phyloP scores from a whole-genome alignment of 2,329 filamentous ascomycete genomes.

The Colletotrichum abscissum region DNA sequence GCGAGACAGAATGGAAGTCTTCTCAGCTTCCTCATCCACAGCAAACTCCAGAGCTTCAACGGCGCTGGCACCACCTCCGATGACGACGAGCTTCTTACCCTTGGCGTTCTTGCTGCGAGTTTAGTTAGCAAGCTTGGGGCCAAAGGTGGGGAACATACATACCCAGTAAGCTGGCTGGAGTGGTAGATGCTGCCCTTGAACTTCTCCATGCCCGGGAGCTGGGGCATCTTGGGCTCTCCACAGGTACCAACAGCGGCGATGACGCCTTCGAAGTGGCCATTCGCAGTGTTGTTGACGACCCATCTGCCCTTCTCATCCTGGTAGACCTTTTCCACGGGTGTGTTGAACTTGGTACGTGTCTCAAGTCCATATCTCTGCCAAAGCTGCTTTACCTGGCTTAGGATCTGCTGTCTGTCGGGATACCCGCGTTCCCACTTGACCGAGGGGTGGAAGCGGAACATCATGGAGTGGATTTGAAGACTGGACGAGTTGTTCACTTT shows the following conservation, averaged over 20 bases:
- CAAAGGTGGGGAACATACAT: conserved; percentile 22
- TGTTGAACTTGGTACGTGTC: conserved; percentile 77
- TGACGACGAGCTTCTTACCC: conserved; percentile 79
- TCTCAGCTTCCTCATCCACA: conserved; percentile 70
- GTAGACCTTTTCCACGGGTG: conserved; percentile 75
- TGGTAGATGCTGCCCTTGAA: conserved; percentile 81
- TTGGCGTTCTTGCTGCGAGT: conserved; percentile 69
- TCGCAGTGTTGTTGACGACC: conserved; percentile 79
- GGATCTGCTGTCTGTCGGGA: conserved; percentile 79
- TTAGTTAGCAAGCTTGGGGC: conserved; percentile 36
- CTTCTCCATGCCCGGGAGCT: conserved; percentile 75
- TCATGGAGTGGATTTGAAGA: conserved; percentile 85
- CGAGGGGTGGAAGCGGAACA: conserved; percentile 89
- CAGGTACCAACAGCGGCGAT: conserved; percentile 85
- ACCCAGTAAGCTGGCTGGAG: conserved; percentile 78
- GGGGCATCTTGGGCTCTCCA: conserved; percentile 79
- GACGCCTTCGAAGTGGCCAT: conserved; percentile 82
- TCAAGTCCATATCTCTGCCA: conserved; percentile 83
- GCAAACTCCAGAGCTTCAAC: conserved; percentile 88
- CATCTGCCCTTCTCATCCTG: conserved; percentile 76
- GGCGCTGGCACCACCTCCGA: conserved; percentile 84
- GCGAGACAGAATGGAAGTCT: conserved; percentile 79
- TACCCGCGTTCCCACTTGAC: conserved; percentile 82
- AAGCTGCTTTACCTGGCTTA: conserved; percentile 75
- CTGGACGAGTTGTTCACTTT: conserved; percentile 85